phyloP scores from a whole-genome alignment of 495 filamentous ascomycete species.

The Daldinia decipiens region DNA sequence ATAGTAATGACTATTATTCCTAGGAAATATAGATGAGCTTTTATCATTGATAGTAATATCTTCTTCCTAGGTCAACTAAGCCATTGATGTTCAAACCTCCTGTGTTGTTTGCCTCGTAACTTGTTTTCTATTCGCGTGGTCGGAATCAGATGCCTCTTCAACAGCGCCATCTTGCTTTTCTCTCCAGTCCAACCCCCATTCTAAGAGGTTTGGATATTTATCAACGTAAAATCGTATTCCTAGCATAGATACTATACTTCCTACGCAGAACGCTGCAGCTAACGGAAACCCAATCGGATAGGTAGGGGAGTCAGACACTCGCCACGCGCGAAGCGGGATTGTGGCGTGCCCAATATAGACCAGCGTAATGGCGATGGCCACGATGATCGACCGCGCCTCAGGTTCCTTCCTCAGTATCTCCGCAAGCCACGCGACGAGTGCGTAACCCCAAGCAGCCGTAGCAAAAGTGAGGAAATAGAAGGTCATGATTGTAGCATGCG shows the following conservation, averaged over 20 bases:
- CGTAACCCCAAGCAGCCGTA: conserved; percentile 29
- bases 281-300: conserved; percentile 22
- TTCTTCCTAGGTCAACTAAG: neutral
- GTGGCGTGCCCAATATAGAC: conserved; percentile 23
- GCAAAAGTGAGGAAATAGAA: conserved; percentile 22
- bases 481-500: neutral
- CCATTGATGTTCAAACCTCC: neutral
- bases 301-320: conserved; percentile 16
- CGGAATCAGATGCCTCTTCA: neutral
- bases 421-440: conserved; percentile 26
- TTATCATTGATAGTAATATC: neutral
- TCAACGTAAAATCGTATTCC: neutral
- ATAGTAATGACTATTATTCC: neutral
- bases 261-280: neutral
- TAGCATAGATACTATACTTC: neutral
- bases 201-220: neutral
- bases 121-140: neutral
- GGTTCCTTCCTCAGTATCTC: conserved; percentile 26
- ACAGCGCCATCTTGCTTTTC: neutral
- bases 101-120: neutral
- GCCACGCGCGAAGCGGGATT: conserved; percentile 21
- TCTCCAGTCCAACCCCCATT: conserved; percentile 1
- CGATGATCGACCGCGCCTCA: conserved; percentile 23
- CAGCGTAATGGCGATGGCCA: conserved; percentile 23
- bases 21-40: neutral